These are phyloP conservation scores for Basipetospora chlamydospora DNA, from an alignment of 2,329 filamentous ascomycete species.

Conservation along the genomic window DNA sequence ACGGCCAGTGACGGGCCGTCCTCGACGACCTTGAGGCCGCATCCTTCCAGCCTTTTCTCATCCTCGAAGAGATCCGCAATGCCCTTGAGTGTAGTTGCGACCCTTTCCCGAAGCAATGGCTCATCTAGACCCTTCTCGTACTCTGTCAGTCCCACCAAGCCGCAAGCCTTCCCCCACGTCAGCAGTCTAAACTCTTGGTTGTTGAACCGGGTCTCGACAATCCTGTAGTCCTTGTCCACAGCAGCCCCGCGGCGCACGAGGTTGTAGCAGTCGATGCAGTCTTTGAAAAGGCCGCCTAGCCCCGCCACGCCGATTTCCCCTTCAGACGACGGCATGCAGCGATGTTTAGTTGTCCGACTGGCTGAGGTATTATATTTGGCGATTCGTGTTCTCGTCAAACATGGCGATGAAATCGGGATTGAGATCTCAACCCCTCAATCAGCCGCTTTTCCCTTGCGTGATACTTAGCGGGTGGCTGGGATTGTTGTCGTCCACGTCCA, in stretches of 20 bases:
- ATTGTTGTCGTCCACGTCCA: too few species aligned
- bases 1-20: too few species aligned
- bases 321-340: too few species aligned
- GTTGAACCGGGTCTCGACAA: background rate
- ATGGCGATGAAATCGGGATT: too few species aligned
- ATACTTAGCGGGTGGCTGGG: too few species aligned
- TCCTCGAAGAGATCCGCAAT: background rate
- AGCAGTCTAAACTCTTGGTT: background rate
- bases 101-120: background rate
- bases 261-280: constrained; percentile 7
- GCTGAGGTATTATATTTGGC: too few species aligned
- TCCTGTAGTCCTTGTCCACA: background rate
- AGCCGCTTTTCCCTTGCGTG: too few species aligned
- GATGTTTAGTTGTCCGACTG: too few species aligned
- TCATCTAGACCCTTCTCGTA: background rate
- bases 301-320: background rate
- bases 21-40: background rate
- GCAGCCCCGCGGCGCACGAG: constrained; percentile 2
- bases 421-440: too few species aligned
- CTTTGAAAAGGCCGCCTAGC: constrained; percentile 3
- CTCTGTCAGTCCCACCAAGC: background rate
- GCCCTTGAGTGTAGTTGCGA: background rate
- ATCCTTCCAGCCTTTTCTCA: background rate
- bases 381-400: too few species aligned
- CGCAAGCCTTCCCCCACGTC: background rate